Evolutionary conservation across 768 basidiomycete genomes (phyloP), one percentile per base, ranked within the genome.

Genomic region (Lactifluus echinatus): DNA sequence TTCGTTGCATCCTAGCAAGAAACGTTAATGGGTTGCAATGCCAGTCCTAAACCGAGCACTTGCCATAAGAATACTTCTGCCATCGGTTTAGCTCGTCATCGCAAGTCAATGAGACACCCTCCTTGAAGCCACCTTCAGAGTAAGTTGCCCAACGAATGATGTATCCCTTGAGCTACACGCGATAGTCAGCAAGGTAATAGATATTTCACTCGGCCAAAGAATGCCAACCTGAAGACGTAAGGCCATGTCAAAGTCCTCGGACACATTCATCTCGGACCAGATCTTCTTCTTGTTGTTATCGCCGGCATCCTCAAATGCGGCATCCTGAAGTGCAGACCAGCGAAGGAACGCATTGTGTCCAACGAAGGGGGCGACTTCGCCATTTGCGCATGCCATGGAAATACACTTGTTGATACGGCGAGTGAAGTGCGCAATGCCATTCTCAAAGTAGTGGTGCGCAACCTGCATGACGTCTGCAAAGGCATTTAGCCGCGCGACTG

Each of bases 391-490:
- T 15, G 82, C 80, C 78, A 90, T 82, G 0, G 87, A 85, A 37
- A 90, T 90, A 67, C 79, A 82, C 68, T 82, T 83, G 68, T 93
- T 92, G 72, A 94, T 90, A 36, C 89, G 80, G 21, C 83, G 81
- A 1, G 92, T 93, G 72, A 95, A 94, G 69, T 85, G 84, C 12
- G 92, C 82, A 59, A 94, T 85, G 17, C 88, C 89, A 63, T 92
- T 92, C 68, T 95, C 92, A 65, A 94, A 93, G 72, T 87, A 93
- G 69, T 92, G 85, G 68, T 87, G 75, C 0, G 85, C 89, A 54
- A 92, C 89, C 70, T 93, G 89, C 85, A 93, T 90, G 63, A 93
- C 90, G 64, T 90, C 88, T 81, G 56, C n/a, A n/a, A n/a, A n/a
- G n/a, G n/a, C n/a, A n/a, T n/a, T n/a, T n/a, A n/a, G n/a, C n/a